phyloP scores from a whole-genome alignment of 306 rosid genomes.

The Medicago truncatula region DNA sequence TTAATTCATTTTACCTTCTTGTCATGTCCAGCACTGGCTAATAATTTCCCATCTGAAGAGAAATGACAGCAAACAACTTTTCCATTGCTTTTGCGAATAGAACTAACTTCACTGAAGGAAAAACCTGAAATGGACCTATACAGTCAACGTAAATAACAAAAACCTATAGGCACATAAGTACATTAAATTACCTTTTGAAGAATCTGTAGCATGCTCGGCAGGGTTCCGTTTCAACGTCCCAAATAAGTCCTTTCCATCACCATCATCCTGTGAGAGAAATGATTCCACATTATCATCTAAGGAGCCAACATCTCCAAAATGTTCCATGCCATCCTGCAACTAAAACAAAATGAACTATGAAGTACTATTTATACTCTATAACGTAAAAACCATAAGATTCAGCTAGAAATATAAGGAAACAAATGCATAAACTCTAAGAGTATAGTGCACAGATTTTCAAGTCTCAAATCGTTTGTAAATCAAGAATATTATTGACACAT shows the following conservation, averaged over 20 bases:
- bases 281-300: conserved; percentile 94
- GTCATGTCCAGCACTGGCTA: conserved; percentile 99
- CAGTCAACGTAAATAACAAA: conserved; percentile 36
- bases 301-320: conserved; percentile 90
- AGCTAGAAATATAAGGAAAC: conserved; percentile 28
- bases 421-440: neutral
- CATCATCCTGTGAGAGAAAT: conserved; percentile 86
- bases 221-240: conserved; percentile 77
- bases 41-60: conserved; percentile 93
- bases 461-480: no score
- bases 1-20: conserved; percentile 76
- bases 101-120: conserved; percentile 81
- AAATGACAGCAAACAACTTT: conserved; percentile 95
- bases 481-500: no score
- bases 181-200: conserved; percentile 72
- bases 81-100: conserved; percentile 78
- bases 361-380: conserved; percentile 1
- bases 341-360: conserved; percentile 40
- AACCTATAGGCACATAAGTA: conserved; percentile 39
- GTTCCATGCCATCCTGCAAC: conserved; percentile 88
- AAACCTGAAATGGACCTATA: conserved; percentile 59
- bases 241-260: conserved; percentile 92
- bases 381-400: conserved; percentile 34
- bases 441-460: neutral
- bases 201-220: conserved; percentile 79